Percentiles rank a stretch among this genome's conserved stretches.
These are phyloP conservation scores for Pythium folliculosum DNA, from an alignment of 352 stramenopile genomes.

Conservation along the genomic window DNA sequence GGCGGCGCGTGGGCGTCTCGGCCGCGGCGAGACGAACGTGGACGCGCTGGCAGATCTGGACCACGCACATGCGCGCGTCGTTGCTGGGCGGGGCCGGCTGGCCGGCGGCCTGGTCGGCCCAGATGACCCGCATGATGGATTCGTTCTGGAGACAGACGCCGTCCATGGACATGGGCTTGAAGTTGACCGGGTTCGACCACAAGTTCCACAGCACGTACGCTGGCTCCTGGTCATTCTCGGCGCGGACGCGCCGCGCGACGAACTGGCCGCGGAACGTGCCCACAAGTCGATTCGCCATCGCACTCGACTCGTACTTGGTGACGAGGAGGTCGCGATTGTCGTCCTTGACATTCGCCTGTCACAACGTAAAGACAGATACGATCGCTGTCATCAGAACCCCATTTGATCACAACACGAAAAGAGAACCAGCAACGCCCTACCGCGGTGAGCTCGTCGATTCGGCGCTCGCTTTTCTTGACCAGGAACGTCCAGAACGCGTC, in stretches of 20 bases:
- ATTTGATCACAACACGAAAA: too few species aligned
- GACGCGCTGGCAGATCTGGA: constrained; percentile 20
- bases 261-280: constrained; percentile 15
- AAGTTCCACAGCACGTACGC: constrained; percentile 12
- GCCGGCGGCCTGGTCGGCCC: constrained; percentile 4
- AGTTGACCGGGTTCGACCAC: constrained; percentile 10
- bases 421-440: too few species aligned
- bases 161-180: constrained; percentile 27
- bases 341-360: background rate
- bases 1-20: constrained; percentile 16
- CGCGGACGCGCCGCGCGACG: background rate
- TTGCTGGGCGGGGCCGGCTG: background rate
- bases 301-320: constrained; percentile 16
- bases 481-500: constrained; percentile 15
- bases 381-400: too few species aligned
- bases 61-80: background rate
- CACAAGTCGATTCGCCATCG: constrained; percentile 5
- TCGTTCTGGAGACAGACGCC: constrained; percentile 17
- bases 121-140: constrained; percentile 14
- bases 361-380: too few species aligned
- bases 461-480: background rate
- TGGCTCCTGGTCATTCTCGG: background rate
- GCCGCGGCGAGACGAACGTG: constrained; percentile 8
- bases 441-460: background rate
- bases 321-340: background rate